Conservation (phyloP, 2,329 filamentous ascomycete genomes). For the Tricladium varicosporioides region DNA sequence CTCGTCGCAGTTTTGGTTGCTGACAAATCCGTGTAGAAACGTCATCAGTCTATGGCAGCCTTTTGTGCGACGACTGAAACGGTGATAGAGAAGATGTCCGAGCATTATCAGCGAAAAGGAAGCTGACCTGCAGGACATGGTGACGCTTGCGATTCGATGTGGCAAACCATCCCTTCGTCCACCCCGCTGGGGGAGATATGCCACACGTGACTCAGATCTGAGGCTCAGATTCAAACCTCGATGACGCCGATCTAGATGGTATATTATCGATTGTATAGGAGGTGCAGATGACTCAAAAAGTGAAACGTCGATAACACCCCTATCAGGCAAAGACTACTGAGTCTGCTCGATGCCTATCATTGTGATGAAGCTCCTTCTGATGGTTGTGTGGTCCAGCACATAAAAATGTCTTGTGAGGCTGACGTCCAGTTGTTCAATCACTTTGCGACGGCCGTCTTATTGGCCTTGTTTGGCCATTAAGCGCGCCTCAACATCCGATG, state of each 20-base stretch:
- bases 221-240: background rate
- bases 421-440: slow-evolving; percentile 3
- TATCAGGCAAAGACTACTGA: background rate
- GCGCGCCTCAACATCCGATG: slow-evolving; percentile 10
- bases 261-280: background rate
- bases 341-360: background rate
- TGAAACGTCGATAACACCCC: slow-evolving; percentile 1
- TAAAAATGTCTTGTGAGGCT: slow-evolving; percentile 11
- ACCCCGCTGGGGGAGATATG: background rate
- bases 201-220: slow-evolving; percentile 11
- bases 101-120: background rate
- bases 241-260: background rate
- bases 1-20: background rate
- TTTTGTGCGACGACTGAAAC: background rate
- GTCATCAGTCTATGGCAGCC: background rate
- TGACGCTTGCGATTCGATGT: background rate
- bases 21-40: background rate
- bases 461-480: slow-evolving; percentile 4
- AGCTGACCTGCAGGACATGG: background rate
- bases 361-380: background rate
- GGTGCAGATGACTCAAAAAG: slow-evolving; percentile 6
- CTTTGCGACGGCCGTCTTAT: background rate
- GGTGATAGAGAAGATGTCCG: background rate
- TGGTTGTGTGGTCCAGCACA: background rate
- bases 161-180: background rate